Evolutionary conservation across 352 stramenopile genomes (phyloP), one percentile per base, ranked within the genome.

Genomic region (Thalassiosira sp.): DNA sequence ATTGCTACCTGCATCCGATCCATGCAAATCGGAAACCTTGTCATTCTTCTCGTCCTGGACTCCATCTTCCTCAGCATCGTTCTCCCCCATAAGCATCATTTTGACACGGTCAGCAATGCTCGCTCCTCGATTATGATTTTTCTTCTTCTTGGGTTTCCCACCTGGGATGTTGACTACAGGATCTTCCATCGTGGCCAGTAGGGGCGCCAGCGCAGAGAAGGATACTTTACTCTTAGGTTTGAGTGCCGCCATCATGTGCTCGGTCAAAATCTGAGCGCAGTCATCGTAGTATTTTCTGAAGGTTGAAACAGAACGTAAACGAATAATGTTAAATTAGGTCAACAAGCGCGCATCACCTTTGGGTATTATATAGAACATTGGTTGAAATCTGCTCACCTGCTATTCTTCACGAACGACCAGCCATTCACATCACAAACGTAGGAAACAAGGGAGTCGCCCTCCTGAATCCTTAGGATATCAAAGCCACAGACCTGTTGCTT

Each of bases 351-450:
- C n/a, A n/a, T n/a, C n/a, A n/a, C n/a, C n/a, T 73, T 5, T 53
- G 61, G 20, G 27, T 16, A 42, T 59, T 16, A 62, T 15, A 60
- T 42, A 43, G 1, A 52, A 60, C 7, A 46, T 24, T 6, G 15
- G 5, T 13, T 61, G 11, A 51, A 59, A 54, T 48, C 49, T 22
- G 22, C 82, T 54, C 64, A 87, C 80, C 82, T 72, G 51, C 95
- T 99, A 72, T 99, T 99, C 90, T 99, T 99, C 16, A 99, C 97
- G 83, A 99, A 99, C 76, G 94, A 98, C 94, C 96, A 99, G 18
- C 97, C 97, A 84, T 99, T 99, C 18, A 99, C 97, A 87, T 99
- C 97, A 89, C 97, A 99, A 7, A 99, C 96, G 81, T 98, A 99
- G 22, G 95, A 93, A 20, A 92, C 79, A 5, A 94, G 69, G 10